Percentiles rank a stretch among this genome's conserved stretches.
These are phyloP conservation scores for Micractinium sp. DNA, from an alignment of 139 green algal genomes.

Conservation along the genomic window DNA sequence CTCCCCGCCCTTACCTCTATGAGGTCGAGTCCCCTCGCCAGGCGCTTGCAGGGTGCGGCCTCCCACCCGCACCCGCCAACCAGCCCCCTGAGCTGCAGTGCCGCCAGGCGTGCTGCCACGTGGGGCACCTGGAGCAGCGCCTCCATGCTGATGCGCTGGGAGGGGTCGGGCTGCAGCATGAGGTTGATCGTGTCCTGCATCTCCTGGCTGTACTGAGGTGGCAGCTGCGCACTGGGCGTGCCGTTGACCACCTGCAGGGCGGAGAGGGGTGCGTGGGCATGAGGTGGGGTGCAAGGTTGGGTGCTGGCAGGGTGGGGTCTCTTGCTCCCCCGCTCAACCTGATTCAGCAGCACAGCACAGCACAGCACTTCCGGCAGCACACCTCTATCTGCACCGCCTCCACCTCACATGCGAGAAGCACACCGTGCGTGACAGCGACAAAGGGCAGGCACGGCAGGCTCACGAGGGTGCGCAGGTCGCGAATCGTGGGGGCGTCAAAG, in stretches of 20 bases:
- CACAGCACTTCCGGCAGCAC: too few species aligned
- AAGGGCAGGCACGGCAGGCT: not conserved
- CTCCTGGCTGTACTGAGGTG: not conserved
- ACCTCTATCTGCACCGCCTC: too few species aligned
- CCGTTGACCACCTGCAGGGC: not conserved
- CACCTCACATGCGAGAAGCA: too few species aligned
- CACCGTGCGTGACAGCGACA: too few species aligned
- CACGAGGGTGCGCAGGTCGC: not conserved
- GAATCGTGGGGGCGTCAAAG: not conserved
- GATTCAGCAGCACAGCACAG: too few species aligned
- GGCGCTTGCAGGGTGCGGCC: not conserved
- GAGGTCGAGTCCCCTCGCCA: not conserved
- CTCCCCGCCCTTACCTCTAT: not conserved
- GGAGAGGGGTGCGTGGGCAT: not conserved
- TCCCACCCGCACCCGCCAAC: not conserved
- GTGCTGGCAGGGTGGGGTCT: too few species aligned
- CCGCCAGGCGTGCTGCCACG: not conserved
- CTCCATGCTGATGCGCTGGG: not conserved
- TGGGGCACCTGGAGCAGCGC: not conserved
- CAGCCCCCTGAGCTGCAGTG: not conserved
- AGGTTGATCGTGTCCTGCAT: not conserved
- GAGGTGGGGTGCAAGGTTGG: not conserved
- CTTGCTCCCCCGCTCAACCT: too few species aligned
- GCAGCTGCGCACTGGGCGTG: not conserved
- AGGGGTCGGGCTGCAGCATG: not conserved